Conservation (phyloP, 148 eudicot genomes). For the Cornus florida region DNA sequence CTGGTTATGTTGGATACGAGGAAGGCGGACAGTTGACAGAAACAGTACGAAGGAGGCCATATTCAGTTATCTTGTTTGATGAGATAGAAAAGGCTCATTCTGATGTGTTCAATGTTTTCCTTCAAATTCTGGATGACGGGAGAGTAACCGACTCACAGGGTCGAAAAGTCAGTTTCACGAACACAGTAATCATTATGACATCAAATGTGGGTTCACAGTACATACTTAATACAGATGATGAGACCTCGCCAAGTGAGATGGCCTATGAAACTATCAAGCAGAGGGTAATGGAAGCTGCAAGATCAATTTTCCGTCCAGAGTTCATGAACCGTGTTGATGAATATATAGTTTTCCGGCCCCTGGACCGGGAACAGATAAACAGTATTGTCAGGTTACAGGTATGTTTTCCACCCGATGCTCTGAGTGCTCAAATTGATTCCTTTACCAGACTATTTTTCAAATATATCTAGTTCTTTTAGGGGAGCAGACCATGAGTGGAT, state of each 20-base stretch:
- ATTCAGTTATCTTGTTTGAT: slow-evolving; percentile 81
- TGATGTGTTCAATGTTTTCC: slow-evolving; percentile 86
- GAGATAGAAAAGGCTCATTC: slow-evolving; percentile 92
- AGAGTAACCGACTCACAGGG: slow-evolving; percentile 96
- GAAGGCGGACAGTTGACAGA: slow-evolving; percentile 92
- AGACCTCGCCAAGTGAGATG: slow-evolving; percentile 46
- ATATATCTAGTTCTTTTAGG: background rate
- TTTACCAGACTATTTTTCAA: background rate
- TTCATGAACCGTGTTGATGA: slow-evolving; percentile 97
- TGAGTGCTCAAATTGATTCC: background rate
- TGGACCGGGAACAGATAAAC: slow-evolving; percentile 75
- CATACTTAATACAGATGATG: slow-evolving; percentile 71
- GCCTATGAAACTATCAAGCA: slow-evolving; percentile 76
- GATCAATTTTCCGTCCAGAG: slow-evolving; percentile 86
- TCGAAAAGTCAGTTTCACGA: slow-evolving; percentile 89
- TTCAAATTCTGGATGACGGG: slow-evolving; percentile 88
- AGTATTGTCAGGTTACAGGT: slow-evolving; percentile 88
- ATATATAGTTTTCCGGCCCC: slow-evolving; percentile 95
- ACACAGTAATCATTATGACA: slow-evolving; percentile 90
- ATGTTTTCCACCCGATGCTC: background rate
- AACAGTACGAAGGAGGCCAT: slow-evolving; percentile 82
- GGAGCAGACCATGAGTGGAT: background rate
- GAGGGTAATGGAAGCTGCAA: slow-evolving; percentile 92
- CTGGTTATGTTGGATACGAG: slow-evolving; percentile 91
- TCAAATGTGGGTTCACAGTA: slow-evolving; percentile 98